Base-by-base conservation (phyloP, 257 asterid species). In the Nicotiana benthamiana region DNA sequence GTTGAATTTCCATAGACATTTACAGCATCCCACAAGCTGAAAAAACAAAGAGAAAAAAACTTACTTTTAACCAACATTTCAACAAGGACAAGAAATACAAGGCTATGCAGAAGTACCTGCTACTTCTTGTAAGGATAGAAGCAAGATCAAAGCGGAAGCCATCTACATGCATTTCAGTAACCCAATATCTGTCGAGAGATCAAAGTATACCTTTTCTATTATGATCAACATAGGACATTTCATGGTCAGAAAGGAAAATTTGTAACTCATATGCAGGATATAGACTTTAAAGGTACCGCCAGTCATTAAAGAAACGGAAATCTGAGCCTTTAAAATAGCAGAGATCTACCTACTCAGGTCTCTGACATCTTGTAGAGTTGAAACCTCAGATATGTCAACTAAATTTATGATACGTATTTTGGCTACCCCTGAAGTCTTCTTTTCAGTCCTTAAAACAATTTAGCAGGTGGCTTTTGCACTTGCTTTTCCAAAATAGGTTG, bases 81-180 rank as follows among this genome's bases (percentile, higher is more conserved):
- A 48, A 8, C 56, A 63, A 63, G 20, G 48, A 62, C 27, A 54
- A 76, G 27, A 79, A 28, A 20, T 75, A 78, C 76, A 54, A 78
- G 66, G 59, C 60, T 79, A 57, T 5, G 67, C 72, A 82, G 84
- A 76, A 83, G 72, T 80, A 94, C 98, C 98, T 92, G 99, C 97
- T 90, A 87, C 99, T 93, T 89, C 99, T 90, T 60, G 99, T 91
- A 87, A 94, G 52, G 87, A 96, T 96, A 77, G 99, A 94, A 84
- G 98, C 98, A 83, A 96, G 99, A 90, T 96, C 99, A 83, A 96
- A 94, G 75, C 98, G 97, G 87, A 96, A 96, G 82, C 99, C 99
- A 84, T 96, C 99, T 6, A 96, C 88, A 68, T 96, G 99, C 97
- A 94, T 94, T 76, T 96, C 98, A 18, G 90, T 90, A 80, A 88